Evolutionary conservation across 768 basidiomycete species (phyloP), one percentile per base, ranked within the genome.

Genomic region (Mycena venus): DNA sequence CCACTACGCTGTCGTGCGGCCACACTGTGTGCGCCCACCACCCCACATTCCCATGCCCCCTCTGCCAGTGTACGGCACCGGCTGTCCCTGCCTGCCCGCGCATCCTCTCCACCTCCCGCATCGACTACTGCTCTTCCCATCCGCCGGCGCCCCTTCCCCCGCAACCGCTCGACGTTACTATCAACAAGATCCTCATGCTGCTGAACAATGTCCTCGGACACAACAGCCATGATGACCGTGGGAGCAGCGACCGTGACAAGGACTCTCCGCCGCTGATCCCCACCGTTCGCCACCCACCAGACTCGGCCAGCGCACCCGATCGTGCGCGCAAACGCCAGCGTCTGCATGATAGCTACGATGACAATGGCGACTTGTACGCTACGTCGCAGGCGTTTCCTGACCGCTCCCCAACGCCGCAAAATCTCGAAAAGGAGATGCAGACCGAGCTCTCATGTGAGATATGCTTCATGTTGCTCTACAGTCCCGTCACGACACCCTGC

Each of bases 401-500:
- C n/a, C n/a, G n/a, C n/a, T n/a, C n/a, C n/a, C n/a, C n/a, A n/a
- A n/a, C n/a, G n/a, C n/a, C 29, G 36, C 27, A 32, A 0, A n/a
- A 83, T 51, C 88, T 94, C 70, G 87, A 91, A 78, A 93, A 93
- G 80, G 89, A 91, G 31, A 86, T 94, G 15, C 82, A 91, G 29
- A 78, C 88, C 12, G 94, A 97, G 77, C 88, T 98, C 67, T 93
- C 91, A n/a, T 99, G 98, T 82, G 95, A 97, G 82, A 97, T 99
- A 36, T 99, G 98, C 84, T 94, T 94, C 80, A 89, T 89, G 80
- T 85, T 98, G 44, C 87, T 97, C 76, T 92, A 92, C 84, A 91
- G 95, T 75, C 97, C 98, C 7, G 88, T 97, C 62, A 99, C 98
- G 19, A 95, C 97, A 4, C 95, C 96, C 15, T 99, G 98, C 83